These are phyloP conservation scores for Fusarium lateritium DNA, from an alignment of 2,329 filamentous ascomycete genomes.

Conservation along the genomic window DNA sequence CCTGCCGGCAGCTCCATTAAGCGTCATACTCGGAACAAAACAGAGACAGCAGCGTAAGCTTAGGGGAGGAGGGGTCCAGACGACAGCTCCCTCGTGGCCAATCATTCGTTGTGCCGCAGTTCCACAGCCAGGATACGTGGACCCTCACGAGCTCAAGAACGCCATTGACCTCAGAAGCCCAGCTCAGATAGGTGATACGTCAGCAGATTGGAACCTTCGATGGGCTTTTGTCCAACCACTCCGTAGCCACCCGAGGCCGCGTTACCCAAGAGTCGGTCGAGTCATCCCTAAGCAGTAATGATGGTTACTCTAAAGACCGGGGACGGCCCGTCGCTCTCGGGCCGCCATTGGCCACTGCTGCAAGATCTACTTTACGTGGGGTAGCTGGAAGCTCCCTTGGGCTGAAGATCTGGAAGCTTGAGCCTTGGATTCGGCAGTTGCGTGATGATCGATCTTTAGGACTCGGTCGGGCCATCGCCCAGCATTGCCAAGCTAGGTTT, in stretches of 20 bases:
- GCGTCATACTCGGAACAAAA: too few species aligned
- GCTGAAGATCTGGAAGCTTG: neutral
- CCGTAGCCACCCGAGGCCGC: neutral
- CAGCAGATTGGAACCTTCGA: neutral
- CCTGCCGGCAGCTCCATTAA: too few species aligned
- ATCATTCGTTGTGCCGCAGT: too few species aligned
- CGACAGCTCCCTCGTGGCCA: too few species aligned
- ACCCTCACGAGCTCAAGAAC: neutral
- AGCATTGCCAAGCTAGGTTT: neutral
- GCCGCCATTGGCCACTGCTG: neutral
- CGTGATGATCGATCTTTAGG: neutral
- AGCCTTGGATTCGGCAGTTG: neutral
- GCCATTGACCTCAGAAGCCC: neutral
- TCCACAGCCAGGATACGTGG: too few species aligned
- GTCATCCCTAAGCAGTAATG: neutral
- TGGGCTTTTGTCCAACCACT: neutral
- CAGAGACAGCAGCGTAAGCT: too few species aligned
- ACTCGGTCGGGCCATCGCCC: neutral
- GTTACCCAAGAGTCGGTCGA: neutral
- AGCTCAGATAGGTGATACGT: neutral
- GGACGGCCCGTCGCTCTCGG: neutral
- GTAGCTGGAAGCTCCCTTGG: too few species aligned
- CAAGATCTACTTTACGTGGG: too few species aligned
- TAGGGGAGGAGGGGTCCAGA: too few species aligned
- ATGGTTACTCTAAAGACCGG: neutral